Evolutionary conservation across 768 basidiomycete species (phyloP).

Genomic region (Fomitopsis pulvina): DNA sequence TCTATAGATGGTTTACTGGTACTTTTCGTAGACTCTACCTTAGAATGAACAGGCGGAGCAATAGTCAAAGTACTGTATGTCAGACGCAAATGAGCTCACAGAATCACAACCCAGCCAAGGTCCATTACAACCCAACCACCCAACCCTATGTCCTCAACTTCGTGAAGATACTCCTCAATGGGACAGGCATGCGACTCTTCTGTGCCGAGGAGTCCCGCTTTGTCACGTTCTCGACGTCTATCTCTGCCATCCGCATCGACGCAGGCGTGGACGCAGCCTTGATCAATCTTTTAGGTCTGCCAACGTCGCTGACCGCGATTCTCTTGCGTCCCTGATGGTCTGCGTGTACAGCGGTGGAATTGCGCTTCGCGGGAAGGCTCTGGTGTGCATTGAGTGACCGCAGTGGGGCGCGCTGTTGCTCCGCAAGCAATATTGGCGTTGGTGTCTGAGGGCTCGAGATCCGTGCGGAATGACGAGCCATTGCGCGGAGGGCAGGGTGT

Average conservation of each 20-base stretch:
- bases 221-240: constrained; percentile 1
- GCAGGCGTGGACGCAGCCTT: constrained; percentile 5
- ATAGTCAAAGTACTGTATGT: no score
- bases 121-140: no score
- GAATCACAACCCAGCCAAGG: no score
- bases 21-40: no score
- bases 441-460: constrained; percentile 9
- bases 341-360: constrained; percentile 4
- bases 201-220: not conserved
- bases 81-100: no score
- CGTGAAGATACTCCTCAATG: constrained; percentile 19
- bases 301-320: constrained; percentile 5
- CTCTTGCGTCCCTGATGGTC: constrained; percentile 1
- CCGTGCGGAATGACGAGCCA: constrained; percentile 6
- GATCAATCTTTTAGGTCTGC: constrained; percentile 10
- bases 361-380: constrained; percentile 10
- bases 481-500: constrained; percentile 19
- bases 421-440: constrained; percentile 5
- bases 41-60: no score
- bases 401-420: constrained; percentile 11
- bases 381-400: constrained; percentile 14
- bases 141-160: constrained; percentile 16
- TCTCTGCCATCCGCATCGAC: not conserved
- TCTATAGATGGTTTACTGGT: no score
- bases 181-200: constrained; percentile 18